phyloP scores from a whole-genome alignment of 805 yeast species.

The Blastobotrys terrestris region DNA sequence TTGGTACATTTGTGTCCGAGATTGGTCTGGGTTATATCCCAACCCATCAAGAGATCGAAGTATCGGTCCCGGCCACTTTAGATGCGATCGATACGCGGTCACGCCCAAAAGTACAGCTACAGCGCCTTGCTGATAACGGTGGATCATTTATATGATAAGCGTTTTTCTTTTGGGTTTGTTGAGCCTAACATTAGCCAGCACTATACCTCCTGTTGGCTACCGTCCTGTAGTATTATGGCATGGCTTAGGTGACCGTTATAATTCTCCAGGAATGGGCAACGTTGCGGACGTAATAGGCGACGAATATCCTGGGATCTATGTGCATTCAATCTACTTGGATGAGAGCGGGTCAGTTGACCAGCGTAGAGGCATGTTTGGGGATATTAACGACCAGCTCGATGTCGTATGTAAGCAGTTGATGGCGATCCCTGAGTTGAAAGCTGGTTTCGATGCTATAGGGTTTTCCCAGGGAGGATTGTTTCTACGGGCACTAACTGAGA shows the following conservation, averaged over 20 bases:
- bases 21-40: background rate
- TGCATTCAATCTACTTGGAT: constrained; percentile 50
- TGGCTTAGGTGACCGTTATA: constrained; percentile 73
- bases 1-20: background rate
- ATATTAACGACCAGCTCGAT: constrained; percentile 48
- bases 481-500: constrained; percentile 57
- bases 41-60: background rate
- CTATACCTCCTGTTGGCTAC: background rate
- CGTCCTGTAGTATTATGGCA: constrained; percentile 72
- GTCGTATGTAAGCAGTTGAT: constrained; percentile 50
- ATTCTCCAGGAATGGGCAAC: constrained; percentile 51
- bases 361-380: constrained; percentile 52
- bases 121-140: too few species aligned
- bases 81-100: background rate
- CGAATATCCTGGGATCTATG: constrained; percentile 43
- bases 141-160: background rate
- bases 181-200: background rate
- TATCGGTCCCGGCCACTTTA: background rate
- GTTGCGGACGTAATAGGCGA: constrained; percentile 39
- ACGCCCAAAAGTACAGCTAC: too few species aligned
- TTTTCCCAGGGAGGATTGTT: constrained; percentile 83
- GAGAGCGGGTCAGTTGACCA: constrained; percentile 47
- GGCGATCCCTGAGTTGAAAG: constrained; percentile 37
- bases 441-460: constrained; percentile 70
- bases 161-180: background rate